Evolutionary conservation across 345 rosid species (phyloP), one percentile per base, ranked within the genome.

Genomic region (Populus deltoides): DNA sequence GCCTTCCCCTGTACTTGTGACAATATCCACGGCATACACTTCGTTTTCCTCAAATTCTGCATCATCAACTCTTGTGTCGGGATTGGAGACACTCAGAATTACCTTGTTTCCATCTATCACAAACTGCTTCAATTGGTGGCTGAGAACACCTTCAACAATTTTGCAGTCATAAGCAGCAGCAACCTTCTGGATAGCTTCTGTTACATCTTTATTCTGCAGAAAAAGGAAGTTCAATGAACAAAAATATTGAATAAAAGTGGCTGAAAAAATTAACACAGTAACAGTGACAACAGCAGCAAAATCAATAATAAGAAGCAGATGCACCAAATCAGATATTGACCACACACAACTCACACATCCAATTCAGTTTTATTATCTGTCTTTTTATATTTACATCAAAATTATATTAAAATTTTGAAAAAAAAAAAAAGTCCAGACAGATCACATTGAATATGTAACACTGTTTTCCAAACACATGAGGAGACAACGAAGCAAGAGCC

Each of bases 141-240:
- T 90, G 20, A 97, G 97, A 75, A 97, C 97, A 29, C 99, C 99
- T 83, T 94, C 99, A 55, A 92, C 97, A 80, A 94, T 90, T 83
- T 94, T 97, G 88, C 99, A 97, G 86, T 92, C 99, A 85, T 91
- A 91, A 72, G 99, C 97, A 74, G 88, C 90, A 72, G 97, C 99
- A 77, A 94, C 97, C 79, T 94, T 97, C 87, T 97, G 97, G 47
- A 97, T 90, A 15, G 99, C 99, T 71, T 94, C 98, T 31, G 92
- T 89, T n/a, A 97, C 99, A 75, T 89, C 97, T 80, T 93, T 86
- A 88, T 97, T 97, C 99, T 94, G 90, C 80, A 88, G 11, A 51
- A 71, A 55, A 24, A 29, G 27, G 29, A 57, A 8, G 18, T 5
- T 68, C n/a, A 11, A 27, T 77, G 69, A 39, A 9, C 16, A 68